Percentiles rank a stretch among this genome's conserved stretches.
Conservation (phyloP, 495 filamentous ascomycete species). For the Penicillium steckii region DNA sequence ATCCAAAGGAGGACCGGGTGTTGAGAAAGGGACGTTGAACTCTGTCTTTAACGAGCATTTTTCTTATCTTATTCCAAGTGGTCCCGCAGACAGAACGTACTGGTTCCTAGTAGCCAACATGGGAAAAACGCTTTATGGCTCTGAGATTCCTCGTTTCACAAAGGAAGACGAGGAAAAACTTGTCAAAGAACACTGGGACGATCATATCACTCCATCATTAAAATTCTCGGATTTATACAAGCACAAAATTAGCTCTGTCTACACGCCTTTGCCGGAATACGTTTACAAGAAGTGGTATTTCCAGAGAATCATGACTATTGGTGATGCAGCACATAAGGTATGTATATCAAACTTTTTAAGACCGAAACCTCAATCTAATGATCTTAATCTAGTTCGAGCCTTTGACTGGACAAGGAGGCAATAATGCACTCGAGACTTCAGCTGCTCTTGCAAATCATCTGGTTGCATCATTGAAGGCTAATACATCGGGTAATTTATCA, state of each 20-base stretch:
- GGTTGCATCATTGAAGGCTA: background rate
- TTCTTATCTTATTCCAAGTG: slow-evolving; percentile 23
- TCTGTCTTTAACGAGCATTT: slow-evolving; percentile 18
- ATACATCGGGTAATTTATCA: background rate
- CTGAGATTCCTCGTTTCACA: slow-evolving; percentile 37
- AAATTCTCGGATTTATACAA: slow-evolving; percentile 18
- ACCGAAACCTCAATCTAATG: background rate
- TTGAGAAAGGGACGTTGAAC: slow-evolving; percentile 10
- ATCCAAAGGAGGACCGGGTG: slow-evolving; percentile 9
- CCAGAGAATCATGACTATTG: slow-evolving; percentile 21
- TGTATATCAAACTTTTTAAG: background rate
- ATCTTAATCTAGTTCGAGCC: slow-evolving; percentile 13
- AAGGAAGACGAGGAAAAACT: slow-evolving; percentile 23
- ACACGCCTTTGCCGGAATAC: slow-evolving; percentile 20
- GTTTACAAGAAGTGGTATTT: slow-evolving; percentile 27
- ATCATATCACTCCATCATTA: slow-evolving; percentile 26
- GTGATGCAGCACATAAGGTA: slow-evolving; percentile 30
- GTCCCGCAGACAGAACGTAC: slow-evolving; percentile 19
- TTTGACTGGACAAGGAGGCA: slow-evolving; percentile 31
- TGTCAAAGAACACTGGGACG: slow-evolving; percentile 23
- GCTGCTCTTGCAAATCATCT: slow-evolving; percentile 34
- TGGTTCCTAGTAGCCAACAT: slow-evolving; percentile 25
- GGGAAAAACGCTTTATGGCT: slow-evolving; percentile 21
- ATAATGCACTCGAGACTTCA: slow-evolving; percentile 40
- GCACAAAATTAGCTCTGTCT: slow-evolving; percentile 8